Base-by-base conservation (phyloP, 495 filamentous ascomycete species). In the Lasiosphaeria hispida region DNA sequence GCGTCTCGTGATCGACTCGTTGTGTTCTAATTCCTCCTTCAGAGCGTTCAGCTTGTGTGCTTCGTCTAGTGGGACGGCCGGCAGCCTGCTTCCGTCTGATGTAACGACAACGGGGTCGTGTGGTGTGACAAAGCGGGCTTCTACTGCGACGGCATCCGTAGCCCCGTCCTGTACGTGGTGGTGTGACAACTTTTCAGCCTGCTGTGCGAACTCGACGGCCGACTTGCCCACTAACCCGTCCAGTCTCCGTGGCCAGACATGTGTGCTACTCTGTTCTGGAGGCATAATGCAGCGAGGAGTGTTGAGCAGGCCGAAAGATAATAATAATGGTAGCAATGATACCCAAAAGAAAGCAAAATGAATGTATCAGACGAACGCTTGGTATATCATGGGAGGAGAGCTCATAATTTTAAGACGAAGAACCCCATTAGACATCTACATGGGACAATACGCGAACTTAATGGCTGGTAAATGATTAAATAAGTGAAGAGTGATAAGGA, bases 31-130 rank as follows among this genome's bases (percentile, higher is more conserved):
- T 42, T 83, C 72, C n/a, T 84, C 79, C 58, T 74, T 80, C 34
- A 90, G 63, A 23, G 74, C 54, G 60, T 91, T 92, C 40, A 91
- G 75, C 68, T 85, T 85, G 50, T 79, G 67, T 4, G 88, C 87
- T 69, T 91, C 87, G 4, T 75, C 71, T 0, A 88, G 60, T 3
- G 86, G 87, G 2, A 89, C 83, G 0, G 79, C 76, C 0, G 89
- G 88, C 14, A 91, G 66, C 14, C 86, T 74, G 53, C 78, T 77
- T 13, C 87, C 86, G 66, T 86, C 80, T 9, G 82, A 77, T 4
- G 86, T 87, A 41, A 82, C 72, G 49, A 91, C 81, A n/a, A 90
- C 82, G 0, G 87, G 84, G 71, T 90, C 87, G 47, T 84, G 80
- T 0, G 84, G 74, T 1, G 87, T 91, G 44, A 91, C 74, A 65